Evolutionary conservation across 2,329 filamentous ascomycete species (phyloP), one percentile per base, ranked within the genome.

Genomic region (Rhynchosporium graminicola): DNA sequence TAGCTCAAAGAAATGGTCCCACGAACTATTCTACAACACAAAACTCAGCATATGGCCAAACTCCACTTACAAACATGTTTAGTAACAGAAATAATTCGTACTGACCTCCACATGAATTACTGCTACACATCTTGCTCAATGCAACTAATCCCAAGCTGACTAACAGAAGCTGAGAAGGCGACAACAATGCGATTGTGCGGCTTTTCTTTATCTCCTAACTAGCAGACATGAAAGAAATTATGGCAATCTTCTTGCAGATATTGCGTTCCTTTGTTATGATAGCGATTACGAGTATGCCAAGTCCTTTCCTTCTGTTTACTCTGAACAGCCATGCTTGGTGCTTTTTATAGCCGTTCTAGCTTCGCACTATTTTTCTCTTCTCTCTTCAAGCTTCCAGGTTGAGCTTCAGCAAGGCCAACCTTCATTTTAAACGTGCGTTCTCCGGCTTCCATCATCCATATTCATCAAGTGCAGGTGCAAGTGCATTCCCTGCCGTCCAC

Each of bases 1-100:
- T 71, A 20, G 70, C 69, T 46, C 70, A 73, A 51, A 64, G 69
- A 31, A 58, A 68, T 40, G 46, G 40, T 15, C 65, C 66, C 36
- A 62, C 62, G 4, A 28, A 42, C 54, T 64, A 65, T 50, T 55
- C 60, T 8, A 54, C 61, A 1, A 62, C 54, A 29, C 63, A 60
- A 13, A 61, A 62, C 20, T 60, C 67, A 15, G 52, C 58, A 28
- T 67, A 67, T 45, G 65, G 61, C 47, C 54, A 57, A n/a, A 47
- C 48, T 33, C 61, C 62, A 15, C 43, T 64, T 5, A 57, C 61
- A 2, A 70, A 68, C 38, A 59, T 65, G 60, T 69, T 69, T 56
- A 64, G 65, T 3, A 64, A 60, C 46, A 59, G 60, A n/a, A 29
- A 58, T 29, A 60, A 55, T 20, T 63, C 61, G 20, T 67, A 65